phyloP scores from a whole-genome alignment of 2,329 filamentous ascomycete genomes.

The Diaporthe citrichinensis region DNA sequence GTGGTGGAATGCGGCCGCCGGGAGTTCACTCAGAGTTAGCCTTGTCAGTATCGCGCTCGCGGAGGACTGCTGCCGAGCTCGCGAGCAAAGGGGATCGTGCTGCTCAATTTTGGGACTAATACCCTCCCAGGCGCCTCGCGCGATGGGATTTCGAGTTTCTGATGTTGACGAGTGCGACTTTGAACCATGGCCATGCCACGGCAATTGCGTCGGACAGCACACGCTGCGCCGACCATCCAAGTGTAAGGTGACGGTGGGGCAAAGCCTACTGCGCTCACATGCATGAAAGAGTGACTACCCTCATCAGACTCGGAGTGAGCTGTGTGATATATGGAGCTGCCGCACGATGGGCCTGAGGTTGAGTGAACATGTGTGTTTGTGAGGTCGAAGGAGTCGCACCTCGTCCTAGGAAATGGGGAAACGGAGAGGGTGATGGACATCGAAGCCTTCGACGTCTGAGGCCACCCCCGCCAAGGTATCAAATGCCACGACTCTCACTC shows the following conservation, averaged over 20 bases:
- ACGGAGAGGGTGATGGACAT: neutral
- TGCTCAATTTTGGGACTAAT: neutral
- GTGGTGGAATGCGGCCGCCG: neutral
- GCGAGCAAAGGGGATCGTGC: neutral
- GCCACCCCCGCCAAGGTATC: too few relatives aligned
- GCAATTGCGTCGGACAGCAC: neutral
- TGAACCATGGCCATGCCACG: neutral
- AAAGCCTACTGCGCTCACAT: neutral
- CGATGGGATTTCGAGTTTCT: neutral
- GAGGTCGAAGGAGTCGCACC: too few relatives aligned
- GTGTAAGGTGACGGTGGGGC: neutral
- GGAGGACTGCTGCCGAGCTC: neutral
- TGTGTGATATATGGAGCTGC: neutral
- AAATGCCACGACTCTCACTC: neutral
- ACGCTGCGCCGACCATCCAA: neutral
- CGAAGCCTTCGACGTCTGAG: neutral
- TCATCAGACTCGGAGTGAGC: too few relatives aligned
- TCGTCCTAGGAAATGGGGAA: neutral
- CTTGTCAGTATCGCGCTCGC: neutral
- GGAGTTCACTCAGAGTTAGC: neutral
- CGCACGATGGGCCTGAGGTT: neutral
- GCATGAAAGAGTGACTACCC: neutral
- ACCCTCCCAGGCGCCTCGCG: neutral
- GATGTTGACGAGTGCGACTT: neutral
- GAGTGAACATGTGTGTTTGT: neutral